These are phyloP conservation scores for Cynara cardunculus DNA, from an alignment of 129 eudicot genomes.

Conservation along the genomic window DNA sequence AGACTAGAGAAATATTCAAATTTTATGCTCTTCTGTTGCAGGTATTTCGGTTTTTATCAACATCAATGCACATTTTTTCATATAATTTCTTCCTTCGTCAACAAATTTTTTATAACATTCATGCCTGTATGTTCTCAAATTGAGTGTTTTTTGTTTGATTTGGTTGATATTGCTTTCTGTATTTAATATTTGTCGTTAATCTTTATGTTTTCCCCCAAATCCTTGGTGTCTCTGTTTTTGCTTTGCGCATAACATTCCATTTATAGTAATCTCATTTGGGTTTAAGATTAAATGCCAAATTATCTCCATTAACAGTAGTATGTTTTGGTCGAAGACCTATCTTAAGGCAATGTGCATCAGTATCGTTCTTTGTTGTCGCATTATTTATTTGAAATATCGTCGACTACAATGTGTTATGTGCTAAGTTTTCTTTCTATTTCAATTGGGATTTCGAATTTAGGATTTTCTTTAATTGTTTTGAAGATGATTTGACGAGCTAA, in stretches of 20 bases:
- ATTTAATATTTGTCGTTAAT: neutral
- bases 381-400: neutral
- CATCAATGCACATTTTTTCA: neutral
- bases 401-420: neutral
- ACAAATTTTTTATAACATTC: neutral
- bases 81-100: neutral
- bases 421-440: neutral
- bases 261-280: neutral
- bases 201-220: neutral
- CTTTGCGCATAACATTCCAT: neutral
- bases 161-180: neutral
- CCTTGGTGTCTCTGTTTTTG: neutral
- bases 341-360: neutral
- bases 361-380: neutral
- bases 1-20: slow-evolving; percentile 1
- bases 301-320: neutral
- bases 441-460: neutral
- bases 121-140: neutral
- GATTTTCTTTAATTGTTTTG: neutral
- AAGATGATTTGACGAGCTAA: slow-evolving; percentile 38
- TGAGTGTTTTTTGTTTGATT: neutral
- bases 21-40: slow-evolving; percentile 24
- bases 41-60: neutral
- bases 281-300: neutral
- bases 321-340: too few species aligned